Evolutionary conservation across 2,329 filamentous ascomycete genomes (phyloP).

Genomic region (Neocatenulostroma microsporum): DNA sequence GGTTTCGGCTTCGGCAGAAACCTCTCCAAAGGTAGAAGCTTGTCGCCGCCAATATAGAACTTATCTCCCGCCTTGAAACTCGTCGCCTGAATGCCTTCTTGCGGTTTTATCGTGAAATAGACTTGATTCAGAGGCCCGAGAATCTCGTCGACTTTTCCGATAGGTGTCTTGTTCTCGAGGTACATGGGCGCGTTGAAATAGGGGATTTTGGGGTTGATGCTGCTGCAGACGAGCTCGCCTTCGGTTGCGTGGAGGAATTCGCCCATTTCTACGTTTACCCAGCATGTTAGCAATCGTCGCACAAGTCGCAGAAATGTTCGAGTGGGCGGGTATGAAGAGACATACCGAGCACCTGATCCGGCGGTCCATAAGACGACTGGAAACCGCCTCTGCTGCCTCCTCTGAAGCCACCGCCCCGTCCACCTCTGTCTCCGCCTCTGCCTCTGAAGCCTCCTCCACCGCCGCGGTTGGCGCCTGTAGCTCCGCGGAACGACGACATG

Average conservation of each 20-base stretch:
- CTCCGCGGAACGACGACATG: too few species aligned
- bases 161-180: conserved; percentile 84
- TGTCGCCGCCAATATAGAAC: conserved; percentile 83
- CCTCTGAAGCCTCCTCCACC: conserved; percentile 24
- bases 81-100: conserved; percentile 88
- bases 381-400: conserved; percentile 28
- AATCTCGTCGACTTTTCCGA: conserved; percentile 97
- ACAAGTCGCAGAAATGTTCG: not conserved
- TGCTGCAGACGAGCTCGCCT: conserved; percentile 96
- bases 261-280: conserved; percentile 85
- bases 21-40: conserved; percentile 87
- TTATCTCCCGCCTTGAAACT: conserved; percentile 96
- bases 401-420: conserved; percentile 15
- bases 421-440: conserved; percentile 21
- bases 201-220: conserved; percentile 88
- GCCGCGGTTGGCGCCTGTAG: too few species aligned
- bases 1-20: conserved; percentile 93
- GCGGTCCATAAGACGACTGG: conserved; percentile 35
- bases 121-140: conserved; percentile 96
- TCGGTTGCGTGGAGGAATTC: conserved; percentile 90
- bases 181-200: conserved; percentile 99
- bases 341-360: conserved; percentile 38
- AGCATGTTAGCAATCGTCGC: not conserved
- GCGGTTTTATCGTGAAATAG: conserved; percentile 96
- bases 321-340: too few species aligned